Evolutionary conservation across 768 basidiomycete genomes (phyloP).

Genomic region (Cystobasidium ongulense): DNA sequence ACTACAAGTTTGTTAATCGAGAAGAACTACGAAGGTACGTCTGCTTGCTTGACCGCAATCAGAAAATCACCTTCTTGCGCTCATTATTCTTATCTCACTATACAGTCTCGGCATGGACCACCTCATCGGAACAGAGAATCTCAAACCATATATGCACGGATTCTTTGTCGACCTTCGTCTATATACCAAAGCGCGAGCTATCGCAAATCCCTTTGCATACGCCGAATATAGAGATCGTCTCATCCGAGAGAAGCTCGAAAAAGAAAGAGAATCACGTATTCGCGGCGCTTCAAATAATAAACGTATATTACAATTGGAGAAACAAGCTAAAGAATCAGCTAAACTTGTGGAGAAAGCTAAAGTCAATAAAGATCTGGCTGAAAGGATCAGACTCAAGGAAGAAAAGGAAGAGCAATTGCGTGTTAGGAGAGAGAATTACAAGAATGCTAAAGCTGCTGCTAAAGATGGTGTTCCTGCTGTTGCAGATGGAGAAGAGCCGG

Average conservation of each 20-base stretch:
- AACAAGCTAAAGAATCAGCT: neutral
- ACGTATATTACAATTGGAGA: slow-evolving; percentile 34
- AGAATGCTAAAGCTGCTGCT: slow-evolving; percentile 33
- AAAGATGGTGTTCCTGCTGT: slow-evolving; percentile 32
- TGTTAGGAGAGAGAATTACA: slow-evolving; percentile 36
- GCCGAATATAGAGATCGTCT: slow-evolving; percentile 84
- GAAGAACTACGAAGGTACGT: slow-evolving; percentile 74
- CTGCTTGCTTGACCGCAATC: slow-evolving; percentile 13
- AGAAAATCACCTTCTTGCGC: neutral
- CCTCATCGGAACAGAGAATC: slow-evolving; percentile 83
- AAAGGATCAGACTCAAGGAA: slow-evolving; percentile 58
- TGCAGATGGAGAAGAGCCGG: slow-evolving; percentile 48
- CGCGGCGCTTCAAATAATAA: slow-evolving; percentile 60
- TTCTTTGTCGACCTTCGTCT: slow-evolving; percentile 94
- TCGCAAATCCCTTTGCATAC: slow-evolving; percentile 93
- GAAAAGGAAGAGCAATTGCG: slow-evolving; percentile 45
- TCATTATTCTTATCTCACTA: neutral
- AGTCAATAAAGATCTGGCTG: slow-evolving; percentile 78
- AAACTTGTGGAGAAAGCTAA: slow-evolving; percentile 50
- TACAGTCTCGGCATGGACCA: slow-evolving; percentile 83
- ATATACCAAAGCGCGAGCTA: slow-evolving; percentile 88
- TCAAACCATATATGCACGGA: slow-evolving; percentile 99
- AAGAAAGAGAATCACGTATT: slow-evolving; percentile 86
- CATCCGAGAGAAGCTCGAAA: slow-evolving; percentile 80
- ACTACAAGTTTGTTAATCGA: slow-evolving; percentile 93